Conservation (phyloP, 2,329 filamentous ascomycete species). For the Ophiostoma novo-ulmi region DNA sequence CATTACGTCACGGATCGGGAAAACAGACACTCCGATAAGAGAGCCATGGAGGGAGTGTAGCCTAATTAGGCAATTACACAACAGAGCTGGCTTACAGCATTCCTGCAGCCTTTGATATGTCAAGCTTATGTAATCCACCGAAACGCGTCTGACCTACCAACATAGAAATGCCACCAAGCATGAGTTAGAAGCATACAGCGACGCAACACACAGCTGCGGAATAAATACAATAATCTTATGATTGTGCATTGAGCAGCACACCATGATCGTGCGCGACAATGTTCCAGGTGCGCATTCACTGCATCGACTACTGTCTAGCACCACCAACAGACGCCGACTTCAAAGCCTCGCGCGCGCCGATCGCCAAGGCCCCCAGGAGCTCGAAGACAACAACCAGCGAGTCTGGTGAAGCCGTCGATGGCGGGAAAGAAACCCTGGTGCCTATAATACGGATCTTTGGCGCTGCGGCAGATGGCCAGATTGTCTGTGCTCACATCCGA, state of each 20-base stretch:
- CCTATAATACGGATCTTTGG: constrained; percentile 89
- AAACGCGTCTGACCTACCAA: neutral
- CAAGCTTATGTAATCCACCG: neutral
- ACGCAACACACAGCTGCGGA: neutral
- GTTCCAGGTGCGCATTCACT: constrained; percentile 90
- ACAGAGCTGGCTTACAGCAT: constrained; percentile 12
- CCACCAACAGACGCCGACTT: constrained; percentile 70
- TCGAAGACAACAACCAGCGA: neutral
- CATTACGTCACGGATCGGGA: neutral
- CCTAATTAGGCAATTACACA: constrained; percentile 14
- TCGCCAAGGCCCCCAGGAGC: constrained; percentile 12
- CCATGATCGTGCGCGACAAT: constrained; percentile 32
- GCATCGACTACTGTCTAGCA: constrained; percentile 90
- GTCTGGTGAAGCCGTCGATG: neutral
- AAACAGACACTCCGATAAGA: neutral
- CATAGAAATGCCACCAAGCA: neutral
- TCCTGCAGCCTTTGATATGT: neutral
- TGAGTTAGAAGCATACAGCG: too few relatives aligned
- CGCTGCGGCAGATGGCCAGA: constrained; percentile 88
- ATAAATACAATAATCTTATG: neutral
- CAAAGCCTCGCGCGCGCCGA: constrained; percentile 51
- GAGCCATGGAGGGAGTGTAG: neutral
- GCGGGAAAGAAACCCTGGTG: constrained; percentile 53
- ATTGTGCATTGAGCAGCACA: neutral
- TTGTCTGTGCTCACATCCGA: constrained; percentile 92